phyloP scores from a whole-genome alignment of 2,329 filamentous ascomycete species.

The Xylaria sp. region DNA sequence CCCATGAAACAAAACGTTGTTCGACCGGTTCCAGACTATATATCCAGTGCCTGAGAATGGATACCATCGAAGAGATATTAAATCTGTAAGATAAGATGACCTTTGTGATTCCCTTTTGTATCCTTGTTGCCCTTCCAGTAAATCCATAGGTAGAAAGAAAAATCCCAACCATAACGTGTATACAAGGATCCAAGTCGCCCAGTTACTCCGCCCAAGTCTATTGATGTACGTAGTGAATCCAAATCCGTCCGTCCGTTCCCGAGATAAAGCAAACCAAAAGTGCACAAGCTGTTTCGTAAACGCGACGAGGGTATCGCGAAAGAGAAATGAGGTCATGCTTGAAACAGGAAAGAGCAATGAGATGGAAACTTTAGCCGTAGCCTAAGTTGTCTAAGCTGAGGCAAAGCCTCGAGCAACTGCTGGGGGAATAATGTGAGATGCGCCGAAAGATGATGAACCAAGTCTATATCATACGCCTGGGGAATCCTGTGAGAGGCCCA shows the following conservation, averaged over 20 bases:
- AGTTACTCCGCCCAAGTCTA: conserved; percentile 28
- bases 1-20: background rate
- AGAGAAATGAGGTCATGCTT: conserved; percentile 2
- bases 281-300: background rate
- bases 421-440: conserved; percentile 16
- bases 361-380: background rate
- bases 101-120: conserved; percentile 6
- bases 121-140: background rate
- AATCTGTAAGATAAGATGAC: background rate
- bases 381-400: conserved; percentile 8
- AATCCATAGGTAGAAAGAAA: background rate
- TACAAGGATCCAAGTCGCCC: conserved; percentile 17
- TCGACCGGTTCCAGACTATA: background rate
- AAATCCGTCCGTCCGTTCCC: conserved; percentile 16
- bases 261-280: background rate
- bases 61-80: background rate
- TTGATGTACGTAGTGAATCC: conserved; percentile 21
- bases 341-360: background rate
- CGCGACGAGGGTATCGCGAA: conserved; percentile 22
- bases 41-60: background rate
- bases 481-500: background rate
- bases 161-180: background rate
- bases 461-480: conserved; percentile 27
- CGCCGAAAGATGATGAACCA: conserved; percentile 18
- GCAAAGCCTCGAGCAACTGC: conserved; percentile 7